Evolutionary conservation across 2,329 filamentous ascomycete species (phyloP).

Genomic region (Botrytis deweyae): DNA sequence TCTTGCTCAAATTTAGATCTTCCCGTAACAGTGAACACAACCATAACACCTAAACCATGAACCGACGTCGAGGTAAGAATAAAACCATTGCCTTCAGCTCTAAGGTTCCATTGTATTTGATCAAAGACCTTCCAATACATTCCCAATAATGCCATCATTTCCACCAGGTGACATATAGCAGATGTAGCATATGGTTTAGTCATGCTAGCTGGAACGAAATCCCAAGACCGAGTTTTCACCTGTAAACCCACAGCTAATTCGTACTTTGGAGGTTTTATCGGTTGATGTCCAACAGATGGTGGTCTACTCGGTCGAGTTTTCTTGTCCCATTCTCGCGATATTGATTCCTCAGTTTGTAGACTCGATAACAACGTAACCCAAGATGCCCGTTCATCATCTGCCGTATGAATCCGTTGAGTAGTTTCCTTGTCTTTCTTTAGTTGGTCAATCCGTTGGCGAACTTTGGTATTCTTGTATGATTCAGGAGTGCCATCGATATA

Average conservation of each 20-base stretch:
- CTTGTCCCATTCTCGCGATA: conserved; percentile 47
- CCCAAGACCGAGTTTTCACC: conserved; percentile 41
- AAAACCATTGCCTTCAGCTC: conserved; percentile 42
- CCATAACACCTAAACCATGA: conserved; percentile 53
- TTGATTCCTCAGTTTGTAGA: conserved; percentile 50
- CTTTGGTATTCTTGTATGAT: conserved; percentile 32
- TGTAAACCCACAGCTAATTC: conserved; percentile 36
- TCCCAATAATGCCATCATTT: conserved; percentile 43
- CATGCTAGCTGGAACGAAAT: conserved; percentile 42
- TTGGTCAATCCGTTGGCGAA: conserved; percentile 23
- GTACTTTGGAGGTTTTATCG: conserved; percentile 25
- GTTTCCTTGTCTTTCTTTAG: conserved; percentile 23
- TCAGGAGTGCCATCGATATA: conserved; percentile 34
- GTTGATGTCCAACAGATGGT: background rate
- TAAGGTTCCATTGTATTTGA: conserved; percentile 50
- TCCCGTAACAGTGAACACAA: conserved; percentile 53
- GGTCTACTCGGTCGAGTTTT: conserved; percentile 10
- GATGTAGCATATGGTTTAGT: conserved; percentile 41
- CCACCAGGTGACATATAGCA: conserved; percentile 41
- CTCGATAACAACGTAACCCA: conserved; percentile 53
- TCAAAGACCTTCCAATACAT: conserved; percentile 61
- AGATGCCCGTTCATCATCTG: conserved; percentile 56
- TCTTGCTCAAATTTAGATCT: conserved; percentile 49
- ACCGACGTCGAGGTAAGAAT: conserved; percentile 41
- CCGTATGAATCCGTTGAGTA: conserved; percentile 47